Percentiles rank a stretch among this genome's conserved stretches.
Conservation (phyloP, 345 rosid species). For the Salix purpurea region DNA sequence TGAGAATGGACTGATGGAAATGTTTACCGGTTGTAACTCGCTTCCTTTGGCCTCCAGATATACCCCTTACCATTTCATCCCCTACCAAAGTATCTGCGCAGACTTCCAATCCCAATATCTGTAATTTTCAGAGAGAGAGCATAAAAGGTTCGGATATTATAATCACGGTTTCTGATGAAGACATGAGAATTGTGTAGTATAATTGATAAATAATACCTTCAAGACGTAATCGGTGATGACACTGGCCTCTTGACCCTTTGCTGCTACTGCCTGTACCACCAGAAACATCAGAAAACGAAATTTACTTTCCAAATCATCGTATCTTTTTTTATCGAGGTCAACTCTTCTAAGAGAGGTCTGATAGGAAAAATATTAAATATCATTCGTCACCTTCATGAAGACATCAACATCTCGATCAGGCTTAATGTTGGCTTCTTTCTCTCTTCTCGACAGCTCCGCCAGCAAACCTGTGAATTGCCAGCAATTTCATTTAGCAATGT, state of each 20-base stretch:
- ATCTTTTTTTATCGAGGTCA: neutral
- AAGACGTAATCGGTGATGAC: constrained; percentile 72
- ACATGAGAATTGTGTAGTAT: neutral
- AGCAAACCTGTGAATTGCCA: constrained; percentile 45
- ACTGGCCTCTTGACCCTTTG: constrained; percentile 48
- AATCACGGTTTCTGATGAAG: too few relatives aligned
- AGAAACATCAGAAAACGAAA: neutral
- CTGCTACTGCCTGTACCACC: constrained; percentile 44
- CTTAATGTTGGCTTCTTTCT: constrained; percentile 65
- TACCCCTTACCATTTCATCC: constrained; percentile 67
- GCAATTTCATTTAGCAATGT: neutral
- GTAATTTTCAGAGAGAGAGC: constrained; percentile 12
- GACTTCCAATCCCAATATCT: constrained; percentile 66
- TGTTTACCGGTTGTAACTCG: constrained; percentile 73
- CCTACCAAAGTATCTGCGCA: constrained; percentile 75
- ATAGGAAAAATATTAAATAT: too few relatives aligned
- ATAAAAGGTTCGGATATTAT: neutral
- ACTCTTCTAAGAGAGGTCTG: neutral
- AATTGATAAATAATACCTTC: constrained; percentile 41
- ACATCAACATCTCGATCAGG: constrained; percentile 82
- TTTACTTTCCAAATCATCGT: neutral
- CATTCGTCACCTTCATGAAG: constrained; percentile 62
- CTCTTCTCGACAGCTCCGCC: constrained; percentile 71
- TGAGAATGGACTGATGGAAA: neutral
- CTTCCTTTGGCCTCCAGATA: constrained; percentile 82